A percentile compares a stretch with the other conserved stretches of the same genome.
These are phyloP conservation scores for Citropsis articulata DNA, from an alignment of 345 rosid genomes.

Conservation along the genomic window DNA sequence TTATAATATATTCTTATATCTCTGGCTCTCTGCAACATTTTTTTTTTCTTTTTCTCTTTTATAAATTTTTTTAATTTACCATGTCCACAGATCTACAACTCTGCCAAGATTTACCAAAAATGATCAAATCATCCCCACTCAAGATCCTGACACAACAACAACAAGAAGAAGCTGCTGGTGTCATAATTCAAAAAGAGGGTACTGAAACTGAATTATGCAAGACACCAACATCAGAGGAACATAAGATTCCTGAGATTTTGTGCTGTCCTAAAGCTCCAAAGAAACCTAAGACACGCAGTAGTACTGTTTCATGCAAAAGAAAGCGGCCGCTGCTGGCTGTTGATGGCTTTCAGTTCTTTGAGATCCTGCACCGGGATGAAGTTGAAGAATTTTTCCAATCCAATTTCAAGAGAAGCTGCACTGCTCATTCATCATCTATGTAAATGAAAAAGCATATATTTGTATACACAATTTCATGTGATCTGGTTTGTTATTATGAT, in stretches of 20 bases:
- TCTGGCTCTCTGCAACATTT: neutral
- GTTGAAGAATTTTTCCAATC: conserved; percentile 19
- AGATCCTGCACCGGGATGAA: conserved; percentile 24
- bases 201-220: conserved; percentile 1
- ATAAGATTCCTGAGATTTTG: conserved; percentile 21
- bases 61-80: neutral
- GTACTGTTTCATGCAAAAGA: conserved; percentile 16
- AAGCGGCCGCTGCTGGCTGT: neutral
- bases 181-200: neutral
- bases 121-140: conserved; percentile 9
- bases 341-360: conserved; percentile 21
- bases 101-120: conserved; percentile 22
- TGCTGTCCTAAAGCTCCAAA: conserved; percentile 29
- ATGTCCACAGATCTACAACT: conserved; percentile 39
- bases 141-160: conserved; percentile 18
- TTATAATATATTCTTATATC: too few species aligned
- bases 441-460: neutral
- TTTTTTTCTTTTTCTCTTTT: neutral
- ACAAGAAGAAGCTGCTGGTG: neutral
- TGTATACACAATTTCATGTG: neutral
- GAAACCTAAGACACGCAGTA: conserved; percentile 15
- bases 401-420: conserved; percentile 17
- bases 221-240: conserved; percentile 28
- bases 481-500: neutral
- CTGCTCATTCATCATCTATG: neutral